Percentiles rank a stretch among this genome's conserved stretches.
These are phyloP conservation scores for Linnemannia zychae DNA, from an alignment of 192 early-diverging fungal genomes.

Conservation along the genomic window DNA sequence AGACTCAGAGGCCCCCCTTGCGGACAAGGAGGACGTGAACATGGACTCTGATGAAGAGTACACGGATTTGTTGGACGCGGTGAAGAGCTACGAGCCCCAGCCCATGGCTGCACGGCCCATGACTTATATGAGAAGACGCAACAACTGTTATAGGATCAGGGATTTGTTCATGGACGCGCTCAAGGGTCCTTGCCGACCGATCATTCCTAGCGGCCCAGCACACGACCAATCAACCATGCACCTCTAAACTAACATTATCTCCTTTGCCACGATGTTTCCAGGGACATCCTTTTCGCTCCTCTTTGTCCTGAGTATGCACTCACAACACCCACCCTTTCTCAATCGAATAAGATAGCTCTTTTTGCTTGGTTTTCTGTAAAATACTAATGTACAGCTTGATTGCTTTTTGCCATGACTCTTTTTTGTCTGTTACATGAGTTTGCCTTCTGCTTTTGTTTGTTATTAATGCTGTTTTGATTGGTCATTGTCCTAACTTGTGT, in stretches of 20 bases:
- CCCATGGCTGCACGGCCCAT: constrained; percentile 71
- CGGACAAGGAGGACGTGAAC: constrained; percentile 68
- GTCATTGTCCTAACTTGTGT: background rate
- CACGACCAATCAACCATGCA: constrained; percentile 52
- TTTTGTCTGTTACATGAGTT: background rate
- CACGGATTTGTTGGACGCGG: constrained; percentile 74
- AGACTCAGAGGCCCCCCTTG: constrained; percentile 58
- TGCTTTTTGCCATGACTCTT: background rate
- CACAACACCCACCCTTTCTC: background rate
- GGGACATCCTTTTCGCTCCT: background rate
- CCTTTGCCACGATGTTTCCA: background rate
- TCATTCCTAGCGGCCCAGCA: constrained; percentile 38
- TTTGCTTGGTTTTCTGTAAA: background rate
- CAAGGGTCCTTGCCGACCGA: constrained; percentile 52
- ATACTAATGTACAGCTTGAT: background rate
- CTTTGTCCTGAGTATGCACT: background rate
- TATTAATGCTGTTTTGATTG: background rate
- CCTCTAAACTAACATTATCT: background rate
- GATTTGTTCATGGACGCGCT: constrained; percentile 78
- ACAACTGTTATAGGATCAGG: constrained; percentile 71
- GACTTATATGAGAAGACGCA: constrained; percentile 69
- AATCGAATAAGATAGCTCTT: background rate
- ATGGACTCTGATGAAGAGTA: constrained; percentile 82
- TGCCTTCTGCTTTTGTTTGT: background rate
- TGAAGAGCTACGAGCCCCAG: constrained; percentile 70